Percentiles rank a stretch among this genome's conserved stretches.
phyloP scores from a whole-genome alignment of 192 early-diverging fungal species.

The Coemansia sp. region DNA sequence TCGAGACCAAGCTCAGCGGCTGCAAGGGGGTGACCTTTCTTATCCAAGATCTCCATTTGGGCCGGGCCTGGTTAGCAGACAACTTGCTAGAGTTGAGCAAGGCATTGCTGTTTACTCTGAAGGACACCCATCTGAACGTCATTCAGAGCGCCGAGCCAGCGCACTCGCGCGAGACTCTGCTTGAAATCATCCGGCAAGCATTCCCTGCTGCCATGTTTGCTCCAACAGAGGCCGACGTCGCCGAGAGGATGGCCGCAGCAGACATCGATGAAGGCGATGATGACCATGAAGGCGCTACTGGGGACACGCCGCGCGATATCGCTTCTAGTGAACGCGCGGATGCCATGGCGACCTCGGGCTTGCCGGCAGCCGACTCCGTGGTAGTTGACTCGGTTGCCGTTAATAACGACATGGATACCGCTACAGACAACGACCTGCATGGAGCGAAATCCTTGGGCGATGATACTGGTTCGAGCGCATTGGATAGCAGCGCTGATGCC shows the following conservation, averaged over 20 bases:
- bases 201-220: slow-evolving; percentile 41
- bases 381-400: neutral
- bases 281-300: neutral
- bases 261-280: slow-evolving; percentile 16
- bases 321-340: neutral
- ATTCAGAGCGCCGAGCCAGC: slow-evolving; percentile 20
- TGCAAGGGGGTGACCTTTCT: slow-evolving; percentile 87
- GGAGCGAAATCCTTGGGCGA: neutral
- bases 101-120: slow-evolving; percentile 91
- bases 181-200: slow-evolving; percentile 42
- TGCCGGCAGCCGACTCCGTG: neutral
- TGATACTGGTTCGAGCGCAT: neutral
- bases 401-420: neutral
- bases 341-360: neutral
- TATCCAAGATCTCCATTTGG: slow-evolving; percentile 80
- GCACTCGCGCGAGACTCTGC: slow-evolving; percentile 34
- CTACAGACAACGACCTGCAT: neutral
- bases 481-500: neutral
- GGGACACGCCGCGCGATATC: slow-evolving; percentile 1
- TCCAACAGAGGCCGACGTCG: slow-evolving; percentile 34
- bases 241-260: slow-evolving; percentile 54
- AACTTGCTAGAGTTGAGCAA: slow-evolving; percentile 95
- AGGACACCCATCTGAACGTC: slow-evolving; percentile 65
- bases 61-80: slow-evolving; percentile 89
- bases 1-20: slow-evolving; percentile 87